phyloP scores from a whole-genome alignment of 139 green algal genomes.

The Chlamydomonas urium region DNA sequence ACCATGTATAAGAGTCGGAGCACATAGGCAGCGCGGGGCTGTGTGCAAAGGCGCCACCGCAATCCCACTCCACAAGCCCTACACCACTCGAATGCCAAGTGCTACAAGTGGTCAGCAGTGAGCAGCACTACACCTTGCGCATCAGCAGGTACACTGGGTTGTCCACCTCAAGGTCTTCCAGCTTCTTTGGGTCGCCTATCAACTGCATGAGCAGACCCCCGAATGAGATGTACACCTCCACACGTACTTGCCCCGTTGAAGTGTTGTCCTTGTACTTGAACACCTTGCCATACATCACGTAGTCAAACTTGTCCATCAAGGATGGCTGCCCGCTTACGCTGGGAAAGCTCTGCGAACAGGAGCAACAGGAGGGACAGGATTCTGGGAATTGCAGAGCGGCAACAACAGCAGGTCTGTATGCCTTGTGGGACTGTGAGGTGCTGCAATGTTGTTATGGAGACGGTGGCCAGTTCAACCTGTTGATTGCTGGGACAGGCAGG shows the following conservation, averaged over 20 bases:
- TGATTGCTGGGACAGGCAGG: too few species aligned
- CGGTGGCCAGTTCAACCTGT: too few species aligned
- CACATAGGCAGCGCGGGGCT: too few species aligned
- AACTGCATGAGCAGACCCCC: constrained; percentile 93
- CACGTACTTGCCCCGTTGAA: constrained; percentile 30
- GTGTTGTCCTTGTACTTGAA: constrained; percentile 81
- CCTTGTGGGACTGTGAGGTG: too few species aligned
- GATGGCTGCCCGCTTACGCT: constrained; percentile 45
- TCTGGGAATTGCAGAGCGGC: too few species aligned
- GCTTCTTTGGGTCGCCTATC: constrained; percentile 73
- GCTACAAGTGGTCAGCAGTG: background rate
- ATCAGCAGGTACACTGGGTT: constrained; percentile 86
- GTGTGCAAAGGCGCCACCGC: too few species aligned
- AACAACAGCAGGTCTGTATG: too few species aligned
- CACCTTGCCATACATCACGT: constrained; percentile 94
- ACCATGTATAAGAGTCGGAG: too few species aligned
- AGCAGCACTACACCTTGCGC: constrained; percentile 79
- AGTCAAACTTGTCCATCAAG: constrained; percentile 92
- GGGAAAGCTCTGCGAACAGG: constrained; percentile 42
- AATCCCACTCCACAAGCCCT: too few species aligned
- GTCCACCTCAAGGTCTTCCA: constrained; percentile 85
- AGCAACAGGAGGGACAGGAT: too few species aligned
- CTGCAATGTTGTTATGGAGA: too few species aligned
- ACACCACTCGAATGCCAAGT: too few species aligned
- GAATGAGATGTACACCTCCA: constrained; percentile 78